These are phyloP conservation scores for Moesziomyces aphidis DNA, from an alignment of 1,284 basidiomycete species.

Conservation along the genomic window DNA sequence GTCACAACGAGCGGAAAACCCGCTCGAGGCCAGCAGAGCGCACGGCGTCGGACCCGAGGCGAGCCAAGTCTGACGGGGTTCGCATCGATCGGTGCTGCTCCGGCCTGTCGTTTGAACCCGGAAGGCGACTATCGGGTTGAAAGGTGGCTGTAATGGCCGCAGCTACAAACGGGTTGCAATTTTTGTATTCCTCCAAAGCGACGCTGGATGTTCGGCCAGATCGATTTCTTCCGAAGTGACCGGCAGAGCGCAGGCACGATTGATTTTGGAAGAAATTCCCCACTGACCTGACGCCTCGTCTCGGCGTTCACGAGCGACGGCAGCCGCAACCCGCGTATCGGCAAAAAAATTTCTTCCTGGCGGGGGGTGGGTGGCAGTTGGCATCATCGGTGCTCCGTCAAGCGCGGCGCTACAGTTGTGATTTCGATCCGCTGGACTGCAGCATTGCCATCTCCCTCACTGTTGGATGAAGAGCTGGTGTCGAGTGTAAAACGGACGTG, in stretches of 20 bases:
- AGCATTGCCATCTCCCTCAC: no score
- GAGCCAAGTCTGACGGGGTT: not conserved
- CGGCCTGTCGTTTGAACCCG: not conserved
- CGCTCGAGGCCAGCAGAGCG: no score
- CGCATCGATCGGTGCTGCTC: not conserved
- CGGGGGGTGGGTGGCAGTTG: not conserved
- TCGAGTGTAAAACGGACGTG: no score
- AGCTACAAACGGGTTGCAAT: not conserved
- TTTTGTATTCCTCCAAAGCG: not conserved
- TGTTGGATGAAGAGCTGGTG: no score
- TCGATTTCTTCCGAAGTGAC: not conserved
- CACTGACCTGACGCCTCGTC: no score
- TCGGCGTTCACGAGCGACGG: not conserved
- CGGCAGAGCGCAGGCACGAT: no score
- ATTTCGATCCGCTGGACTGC: no score
- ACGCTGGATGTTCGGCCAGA: not conserved
- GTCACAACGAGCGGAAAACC: no score
- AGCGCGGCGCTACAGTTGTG: no score
- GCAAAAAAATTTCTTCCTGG: not conserved
- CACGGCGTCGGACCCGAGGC: not conserved
- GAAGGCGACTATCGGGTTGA: not conserved
- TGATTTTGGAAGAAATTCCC: not conserved
- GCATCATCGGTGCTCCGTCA: no score
- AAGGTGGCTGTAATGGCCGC: not conserved
- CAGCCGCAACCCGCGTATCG: not conserved